These are phyloP conservation scores for Penicillium sp. DNA, from an alignment of 2,329 filamentous ascomycete genomes.

Conservation along the genomic window DNA sequence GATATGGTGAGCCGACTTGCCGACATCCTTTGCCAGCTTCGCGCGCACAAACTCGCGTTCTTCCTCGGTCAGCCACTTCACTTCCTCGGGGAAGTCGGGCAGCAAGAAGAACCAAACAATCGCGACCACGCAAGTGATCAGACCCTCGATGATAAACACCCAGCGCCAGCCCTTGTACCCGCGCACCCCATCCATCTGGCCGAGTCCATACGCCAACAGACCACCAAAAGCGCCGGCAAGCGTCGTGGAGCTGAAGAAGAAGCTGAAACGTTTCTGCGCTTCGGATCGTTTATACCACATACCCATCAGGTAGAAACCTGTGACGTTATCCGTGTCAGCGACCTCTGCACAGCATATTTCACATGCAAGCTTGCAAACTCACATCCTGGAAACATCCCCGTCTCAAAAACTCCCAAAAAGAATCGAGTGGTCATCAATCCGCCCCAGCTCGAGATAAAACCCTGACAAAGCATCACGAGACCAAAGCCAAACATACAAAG, in stretches of 20 bases:
- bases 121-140: slow-evolving; percentile 62
- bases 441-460: slow-evolving; percentile 73
- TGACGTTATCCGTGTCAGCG: background rate
- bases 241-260: slow-evolving; percentile 81
- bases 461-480: slow-evolving; percentile 72
- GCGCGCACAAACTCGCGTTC: slow-evolving; percentile 68
- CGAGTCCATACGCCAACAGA: slow-evolving; percentile 60
- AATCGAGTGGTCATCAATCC: slow-evolving; percentile 80
- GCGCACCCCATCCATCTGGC: slow-evolving; percentile 56
- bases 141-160: slow-evolving; percentile 64
- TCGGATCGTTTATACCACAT: slow-evolving; percentile 85
- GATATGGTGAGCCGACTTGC: slow-evolving; percentile 64
- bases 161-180: slow-evolving; percentile 60
- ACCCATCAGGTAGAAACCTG: slow-evolving; percentile 65
- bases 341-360: background rate
- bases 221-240: slow-evolving; percentile 65
- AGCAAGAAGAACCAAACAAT: slow-evolving; percentile 65
- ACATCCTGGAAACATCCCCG: slow-evolving; percentile 70
- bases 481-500: slow-evolving; percentile 85
- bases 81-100: slow-evolving; percentile 73
- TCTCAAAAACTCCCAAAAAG: slow-evolving; percentile 78
- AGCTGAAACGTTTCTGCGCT: slow-evolving; percentile 86
- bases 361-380: slow-evolving; percentile 25
- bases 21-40: slow-evolving; percentile 69
- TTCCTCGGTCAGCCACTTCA: slow-evolving; percentile 70